These are phyloP conservation scores for Escallonia rubra DNA, from an alignment of 129 eudicot genomes.

Conservation along the genomic window DNA sequence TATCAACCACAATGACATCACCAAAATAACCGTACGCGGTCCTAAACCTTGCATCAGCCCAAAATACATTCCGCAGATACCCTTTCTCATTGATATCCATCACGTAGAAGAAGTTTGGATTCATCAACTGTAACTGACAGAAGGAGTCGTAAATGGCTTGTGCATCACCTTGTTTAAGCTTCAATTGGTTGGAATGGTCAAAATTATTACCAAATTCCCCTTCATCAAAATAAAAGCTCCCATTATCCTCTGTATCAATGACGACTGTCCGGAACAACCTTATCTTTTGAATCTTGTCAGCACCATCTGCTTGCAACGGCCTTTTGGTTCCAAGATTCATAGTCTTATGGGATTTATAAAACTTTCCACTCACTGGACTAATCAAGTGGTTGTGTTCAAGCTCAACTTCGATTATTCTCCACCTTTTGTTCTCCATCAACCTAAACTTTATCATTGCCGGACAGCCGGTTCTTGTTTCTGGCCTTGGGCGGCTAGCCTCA, in stretches of 20 bases:
- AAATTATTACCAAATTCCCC: constrained; percentile 16
- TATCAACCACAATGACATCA: constrained; percentile 30
- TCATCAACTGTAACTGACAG: constrained; percentile 24
- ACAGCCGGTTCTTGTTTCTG: constrained; percentile 45
- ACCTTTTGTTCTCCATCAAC: constrained; percentile 35
- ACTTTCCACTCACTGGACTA: constrained; percentile 24
- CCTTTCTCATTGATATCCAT: constrained; percentile 46
- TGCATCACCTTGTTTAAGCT: constrained; percentile 31
- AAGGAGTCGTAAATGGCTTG: constrained; percentile 20
- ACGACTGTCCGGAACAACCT: constrained; percentile 39
- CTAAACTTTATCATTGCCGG: constrained; percentile 40
- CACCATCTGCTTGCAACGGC: constrained; percentile 19
- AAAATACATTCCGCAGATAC: constrained; percentile 30
- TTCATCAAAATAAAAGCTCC: constrained; percentile 18
- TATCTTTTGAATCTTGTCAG: constrained; percentile 21
- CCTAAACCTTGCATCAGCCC: constrained; percentile 35
- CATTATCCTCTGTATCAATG: constrained; percentile 27
- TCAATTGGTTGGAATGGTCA: constrained; percentile 24
- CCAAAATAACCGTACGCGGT: constrained; percentile 33
- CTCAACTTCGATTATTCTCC: constrained; percentile 41
- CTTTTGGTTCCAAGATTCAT: constrained; percentile 28
- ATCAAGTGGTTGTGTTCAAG: constrained; percentile 41
- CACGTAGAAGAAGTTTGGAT: constrained; percentile 32
- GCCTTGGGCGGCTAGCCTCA: constrained; percentile 34
- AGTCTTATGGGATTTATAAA: constrained; percentile 32